Evolutionary conservation across 257 asterid genomes (phyloP).

Genomic region (Nicotiana tabacum): DNA sequence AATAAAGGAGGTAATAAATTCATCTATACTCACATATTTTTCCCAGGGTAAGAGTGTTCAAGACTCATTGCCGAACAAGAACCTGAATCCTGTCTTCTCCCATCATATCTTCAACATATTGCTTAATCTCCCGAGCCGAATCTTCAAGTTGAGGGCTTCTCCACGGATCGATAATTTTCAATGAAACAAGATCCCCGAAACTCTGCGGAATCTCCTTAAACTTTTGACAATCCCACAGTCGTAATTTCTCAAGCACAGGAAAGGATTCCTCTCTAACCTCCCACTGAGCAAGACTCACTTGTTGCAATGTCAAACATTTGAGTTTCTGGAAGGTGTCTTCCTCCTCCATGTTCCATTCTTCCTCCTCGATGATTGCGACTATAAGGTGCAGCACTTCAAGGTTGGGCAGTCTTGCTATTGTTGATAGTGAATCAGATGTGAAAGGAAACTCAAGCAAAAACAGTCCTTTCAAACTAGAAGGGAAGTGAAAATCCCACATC

Average conservation of each 20-base stretch:
- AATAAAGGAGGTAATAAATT: too few relatives aligned
- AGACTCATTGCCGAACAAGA: too few relatives aligned
- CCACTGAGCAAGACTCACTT: background rate
- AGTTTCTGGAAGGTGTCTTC: background rate
- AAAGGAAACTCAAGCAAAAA: too few relatives aligned
- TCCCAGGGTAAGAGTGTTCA: too few relatives aligned
- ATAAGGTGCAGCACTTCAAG: background rate
- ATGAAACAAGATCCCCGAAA: background rate
- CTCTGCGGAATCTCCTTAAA: background rate
- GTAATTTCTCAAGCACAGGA: background rate
- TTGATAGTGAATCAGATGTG: too few relatives aligned
- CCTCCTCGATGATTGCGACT: accelerated
- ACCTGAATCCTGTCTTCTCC: background rate
- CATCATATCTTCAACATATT: background rate
- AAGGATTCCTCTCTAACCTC: background rate
- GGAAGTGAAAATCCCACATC: background rate
- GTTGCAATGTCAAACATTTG: accelerated
- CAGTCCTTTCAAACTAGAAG: background rate
- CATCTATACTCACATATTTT: too few relatives aligned
- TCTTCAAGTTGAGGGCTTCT: background rate
- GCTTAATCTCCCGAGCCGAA: background rate
- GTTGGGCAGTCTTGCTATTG: too few relatives aligned
- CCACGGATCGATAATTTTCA: background rate
- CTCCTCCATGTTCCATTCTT: background rate
- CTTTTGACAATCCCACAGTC: accelerated